Evolutionary conservation across 176 grass and related monocot species (phyloP).

Genomic region (Luzula sylvatica): DNA sequence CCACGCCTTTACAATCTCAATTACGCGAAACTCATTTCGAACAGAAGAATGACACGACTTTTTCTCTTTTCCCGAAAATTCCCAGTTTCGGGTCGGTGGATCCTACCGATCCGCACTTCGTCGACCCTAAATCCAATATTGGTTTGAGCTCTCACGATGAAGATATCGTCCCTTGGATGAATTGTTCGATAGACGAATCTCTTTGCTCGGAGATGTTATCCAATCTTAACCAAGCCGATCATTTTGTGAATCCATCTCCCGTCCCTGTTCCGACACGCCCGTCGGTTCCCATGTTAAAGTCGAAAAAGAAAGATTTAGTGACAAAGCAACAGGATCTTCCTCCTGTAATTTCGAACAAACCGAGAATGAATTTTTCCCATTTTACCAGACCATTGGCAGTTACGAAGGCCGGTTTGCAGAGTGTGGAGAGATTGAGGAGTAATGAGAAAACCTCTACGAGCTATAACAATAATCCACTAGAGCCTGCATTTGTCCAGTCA

Average conservation of each 20-base stretch:
- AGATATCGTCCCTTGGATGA: constrained; percentile 20
- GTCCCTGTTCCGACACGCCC: not conserved
- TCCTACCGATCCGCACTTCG: not conserved
- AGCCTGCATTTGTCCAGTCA: constrained; percentile 15
- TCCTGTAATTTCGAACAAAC: not conserved
- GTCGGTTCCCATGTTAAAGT: not conserved
- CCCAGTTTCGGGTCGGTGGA: constrained; percentile 1
- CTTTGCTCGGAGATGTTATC: constrained; percentile 15
- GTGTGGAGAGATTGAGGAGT: constrained; percentile 18
- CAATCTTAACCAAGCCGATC: constrained; percentile 11
- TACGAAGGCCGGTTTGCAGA: constrained; percentile 17
- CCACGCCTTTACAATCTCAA: not conserved
- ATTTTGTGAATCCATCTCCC: not conserved
- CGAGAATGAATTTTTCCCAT: constrained; percentile 29
- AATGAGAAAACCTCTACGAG: constrained; percentile 13
- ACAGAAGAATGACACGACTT: not conserved
- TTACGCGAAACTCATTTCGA: constrained; percentile 1
- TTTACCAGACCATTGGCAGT: constrained; percentile 20
- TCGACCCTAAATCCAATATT: not conserved
- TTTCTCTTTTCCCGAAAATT: not conserved
- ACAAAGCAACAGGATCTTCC: not conserved
- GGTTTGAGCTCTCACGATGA: not conserved
- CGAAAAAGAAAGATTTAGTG: not conserved
- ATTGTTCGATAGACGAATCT: constrained; percentile 19
- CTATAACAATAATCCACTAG: not conserved